Percentiles rank a stretch among this genome's conserved stretches.
Conservation (phyloP, 495 filamentous ascomycete genomes). For the Penicillium riverlandense region DNA sequence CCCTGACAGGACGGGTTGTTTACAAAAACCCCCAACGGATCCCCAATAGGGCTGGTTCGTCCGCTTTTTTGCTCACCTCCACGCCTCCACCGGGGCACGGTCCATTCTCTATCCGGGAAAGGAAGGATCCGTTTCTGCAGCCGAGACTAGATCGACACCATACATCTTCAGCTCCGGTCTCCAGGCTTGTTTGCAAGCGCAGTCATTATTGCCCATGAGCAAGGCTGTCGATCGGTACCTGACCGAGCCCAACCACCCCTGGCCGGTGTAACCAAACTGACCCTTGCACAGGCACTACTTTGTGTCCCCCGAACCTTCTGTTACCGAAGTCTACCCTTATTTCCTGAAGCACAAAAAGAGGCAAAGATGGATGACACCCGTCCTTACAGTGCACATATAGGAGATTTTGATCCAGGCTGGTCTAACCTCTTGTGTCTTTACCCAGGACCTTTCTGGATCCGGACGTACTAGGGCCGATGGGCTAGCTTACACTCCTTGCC, state of each 20-base stretch:
- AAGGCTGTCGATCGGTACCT: constrained; percentile 15
- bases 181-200: constrained; percentile 1
- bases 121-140: too few relatives aligned
- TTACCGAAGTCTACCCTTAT: too few relatives aligned
- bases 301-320: not conserved
- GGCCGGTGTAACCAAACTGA: not conserved
- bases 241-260: not conserved
- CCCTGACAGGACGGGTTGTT: too few relatives aligned
- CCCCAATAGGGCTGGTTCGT: constrained; percentile 8
- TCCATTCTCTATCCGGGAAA: not conserved
- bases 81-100: not conserved
- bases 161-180: not conserved
- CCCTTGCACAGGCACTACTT: not conserved
- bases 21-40: not conserved
- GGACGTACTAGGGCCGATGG: constrained; percentile 1
- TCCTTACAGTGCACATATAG: constrained; percentile 8
- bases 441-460: constrained; percentile 8
- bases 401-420: constrained; percentile 18
- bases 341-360: constrained; percentile 4
- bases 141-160: not conserved
- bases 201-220: not conserved
- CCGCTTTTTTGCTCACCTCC: not conserved
- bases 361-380: constrained; percentile 8
- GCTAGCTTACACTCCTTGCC: not conserved
- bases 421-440: constrained; percentile 21